Conservation (phyloP, 1,284 basidiomycete genomes). For the Pulveroboletus sp. region DNA sequence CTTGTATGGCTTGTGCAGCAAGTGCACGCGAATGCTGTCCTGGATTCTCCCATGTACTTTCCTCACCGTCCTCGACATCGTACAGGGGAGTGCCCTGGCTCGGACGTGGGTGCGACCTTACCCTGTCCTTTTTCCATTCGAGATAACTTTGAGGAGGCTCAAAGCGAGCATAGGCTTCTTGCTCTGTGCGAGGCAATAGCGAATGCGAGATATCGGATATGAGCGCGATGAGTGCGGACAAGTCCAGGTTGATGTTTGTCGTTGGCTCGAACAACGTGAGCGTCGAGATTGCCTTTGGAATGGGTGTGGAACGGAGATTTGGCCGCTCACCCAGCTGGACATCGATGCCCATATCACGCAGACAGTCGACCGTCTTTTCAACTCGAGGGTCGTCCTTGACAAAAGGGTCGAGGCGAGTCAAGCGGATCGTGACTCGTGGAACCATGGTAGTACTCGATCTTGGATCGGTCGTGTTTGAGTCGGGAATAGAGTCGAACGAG, state of each 20-base stretch:
- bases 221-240: slow-evolving; percentile 78
- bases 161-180: slow-evolving; percentile 62
- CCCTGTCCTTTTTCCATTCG: slow-evolving; percentile 52
- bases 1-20: slow-evolving; percentile 63
- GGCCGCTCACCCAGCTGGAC: slow-evolving; percentile 64
- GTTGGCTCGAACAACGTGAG: slow-evolving; percentile 42
- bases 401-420: slow-evolving; percentile 63
- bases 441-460: slow-evolving; percentile 13
- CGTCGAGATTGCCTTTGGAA: slow-evolving; percentile 16
- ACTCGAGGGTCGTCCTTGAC: slow-evolving; percentile 55
- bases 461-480: slow-evolving; percentile 2
- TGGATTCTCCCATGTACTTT: slow-evolving; percentile 36
- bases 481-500: background rate
- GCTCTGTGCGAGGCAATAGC: slow-evolving; percentile 51
- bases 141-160: slow-evolving; percentile 51
- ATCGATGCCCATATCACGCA: slow-evolving; percentile 60
- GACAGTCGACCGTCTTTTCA: slow-evolving; percentile 48
- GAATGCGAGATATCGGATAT: slow-evolving; percentile 81
- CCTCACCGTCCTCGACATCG: slow-evolving; percentile 16
- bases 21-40: slow-evolving; percentile 59
- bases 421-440: slow-evolving; percentile 52
- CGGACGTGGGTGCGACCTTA: slow-evolving; percentile 7
- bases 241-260: slow-evolving; percentile 67
- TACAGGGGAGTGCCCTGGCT: slow-evolving; percentile 1
- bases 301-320: slow-evolving; percentile 24